A percentile compares a stretch with the other conserved stretches of the same genome.
phyloP scores from a whole-genome alignment of 2,329 filamentous ascomycete genomes.

The Ophiocordyceps camponoti-saundersi region DNA sequence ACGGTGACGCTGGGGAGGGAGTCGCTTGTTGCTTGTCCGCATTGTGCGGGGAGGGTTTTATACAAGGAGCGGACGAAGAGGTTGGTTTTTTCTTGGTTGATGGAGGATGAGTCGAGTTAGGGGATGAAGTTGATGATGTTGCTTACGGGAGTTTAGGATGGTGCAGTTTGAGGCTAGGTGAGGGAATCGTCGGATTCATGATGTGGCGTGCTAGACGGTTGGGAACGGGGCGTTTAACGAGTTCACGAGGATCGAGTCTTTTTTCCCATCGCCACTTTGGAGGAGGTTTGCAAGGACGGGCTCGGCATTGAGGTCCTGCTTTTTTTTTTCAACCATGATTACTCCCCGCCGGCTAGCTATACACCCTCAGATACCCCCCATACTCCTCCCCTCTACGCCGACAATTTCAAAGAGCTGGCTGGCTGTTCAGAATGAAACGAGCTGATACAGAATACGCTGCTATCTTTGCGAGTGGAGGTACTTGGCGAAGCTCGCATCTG shows the following conservation, averaged over 20 bases:
- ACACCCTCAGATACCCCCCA: too few relatives aligned
- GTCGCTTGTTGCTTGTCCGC: constrained; percentile 30
- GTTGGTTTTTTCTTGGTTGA: constrained; percentile 32
- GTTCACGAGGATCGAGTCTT: too few relatives aligned
- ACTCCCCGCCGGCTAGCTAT: too few relatives aligned
- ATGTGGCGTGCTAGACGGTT: too few relatives aligned
- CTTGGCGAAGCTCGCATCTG: constrained; percentile 46
- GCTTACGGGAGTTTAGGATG: constrained; percentile 45
- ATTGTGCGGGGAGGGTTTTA: constrained; percentile 80
- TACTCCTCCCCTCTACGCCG: too few relatives aligned
- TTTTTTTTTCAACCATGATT: too few relatives aligned
- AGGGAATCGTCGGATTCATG: neutral
- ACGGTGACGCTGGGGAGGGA: constrained; percentile 23
- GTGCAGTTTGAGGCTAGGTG: constrained; percentile 94
- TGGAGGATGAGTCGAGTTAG: neutral
- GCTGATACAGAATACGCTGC: neutral
- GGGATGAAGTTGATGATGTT: neutral
- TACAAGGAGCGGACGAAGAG: constrained; percentile 98
- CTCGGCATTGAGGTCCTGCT: too few relatives aligned
- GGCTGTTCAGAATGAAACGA: too few relatives aligned
- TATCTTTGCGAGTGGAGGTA: constrained; percentile 29
- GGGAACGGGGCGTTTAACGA: too few relatives aligned
- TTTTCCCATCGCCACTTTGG: too few relatives aligned
- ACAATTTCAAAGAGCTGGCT: too few relatives aligned
- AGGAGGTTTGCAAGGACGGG: too few relatives aligned